Conservation (phyloP, 176 grass and related monocot genomes). For the Typha latifolia region DNA sequence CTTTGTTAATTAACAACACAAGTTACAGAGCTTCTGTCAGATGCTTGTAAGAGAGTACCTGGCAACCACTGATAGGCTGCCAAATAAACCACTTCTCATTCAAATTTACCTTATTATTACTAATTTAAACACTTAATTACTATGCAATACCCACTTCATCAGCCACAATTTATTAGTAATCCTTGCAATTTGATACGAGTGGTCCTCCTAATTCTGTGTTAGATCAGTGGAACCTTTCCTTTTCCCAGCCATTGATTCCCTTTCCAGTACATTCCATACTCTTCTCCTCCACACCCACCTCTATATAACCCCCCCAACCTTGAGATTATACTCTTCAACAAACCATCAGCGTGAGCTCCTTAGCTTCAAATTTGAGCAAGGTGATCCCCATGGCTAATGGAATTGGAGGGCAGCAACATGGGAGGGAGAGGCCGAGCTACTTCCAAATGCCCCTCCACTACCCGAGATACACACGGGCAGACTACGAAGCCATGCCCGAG, state of each 20-base stretch:
- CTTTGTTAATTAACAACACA: too few species aligned
- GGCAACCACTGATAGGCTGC: too few species aligned
- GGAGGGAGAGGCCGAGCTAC: not conserved
- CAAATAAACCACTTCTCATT: too few species aligned
- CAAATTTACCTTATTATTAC: too few species aligned
- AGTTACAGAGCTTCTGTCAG: too few species aligned
- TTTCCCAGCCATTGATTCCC: not conserved
- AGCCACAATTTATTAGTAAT: too few species aligned
- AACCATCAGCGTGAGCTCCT: not conserved
- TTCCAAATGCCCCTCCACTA: conserved; percentile 44
- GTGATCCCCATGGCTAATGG: not conserved
- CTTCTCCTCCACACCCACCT: not conserved
- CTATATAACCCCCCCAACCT: not conserved
- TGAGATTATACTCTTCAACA: not conserved
- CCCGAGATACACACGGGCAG: conserved; percentile 21
- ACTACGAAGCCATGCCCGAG: conserved; percentile 35
- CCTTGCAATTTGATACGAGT: too few species aligned
- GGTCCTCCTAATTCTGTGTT: too few species aligned
- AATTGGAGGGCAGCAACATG: not conserved
- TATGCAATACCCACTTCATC: too few species aligned
- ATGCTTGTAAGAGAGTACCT: too few species aligned
- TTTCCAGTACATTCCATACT: not conserved
- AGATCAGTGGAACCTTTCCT: not conserved
- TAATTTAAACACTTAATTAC: too few species aligned
- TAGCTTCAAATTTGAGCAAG: not conserved